These are phyloP conservation scores for Apodospora peruviana DNA, from an alignment of 495 filamentous ascomycete genomes.

Conservation along the genomic window DNA sequence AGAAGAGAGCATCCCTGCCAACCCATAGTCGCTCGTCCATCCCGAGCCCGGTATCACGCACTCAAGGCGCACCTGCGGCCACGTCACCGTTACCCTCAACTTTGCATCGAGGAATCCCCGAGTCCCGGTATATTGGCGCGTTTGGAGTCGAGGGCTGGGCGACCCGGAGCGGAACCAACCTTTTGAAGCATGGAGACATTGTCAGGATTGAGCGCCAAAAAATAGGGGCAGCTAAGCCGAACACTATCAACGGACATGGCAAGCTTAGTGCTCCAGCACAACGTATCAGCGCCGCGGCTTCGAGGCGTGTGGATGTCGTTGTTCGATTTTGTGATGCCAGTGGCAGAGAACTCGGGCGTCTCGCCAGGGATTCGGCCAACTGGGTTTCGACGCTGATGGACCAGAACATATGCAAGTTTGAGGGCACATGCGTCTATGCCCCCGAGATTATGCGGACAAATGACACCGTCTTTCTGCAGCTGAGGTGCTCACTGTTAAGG, in stretches of 20 bases:
- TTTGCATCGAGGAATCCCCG: conserved; percentile 39
- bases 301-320: conserved; percentile 68
- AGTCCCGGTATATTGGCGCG: conserved; percentile 75
- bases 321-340: conserved; percentile 83
- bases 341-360: conserved; percentile 79
- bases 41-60: conserved; percentile 6
- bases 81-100: neutral
- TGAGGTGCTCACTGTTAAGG: conserved; percentile 70
- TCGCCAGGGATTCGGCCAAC: conserved; percentile 85
- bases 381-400: conserved; percentile 94
- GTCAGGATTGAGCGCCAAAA: conserved; percentile 85
- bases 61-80: neutral
- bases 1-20: conserved; percentile 17
- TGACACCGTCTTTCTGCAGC: conserved; percentile 86
- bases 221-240: conserved; percentile 55
- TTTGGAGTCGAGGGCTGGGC: conserved; percentile 92
- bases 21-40: conserved; percentile 10
- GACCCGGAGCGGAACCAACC: conserved; percentile 70
- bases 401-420: conserved; percentile 82
- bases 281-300: conserved; percentile 38
- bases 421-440: conserved; percentile 83
- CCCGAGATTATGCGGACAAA: conserved; percentile 81
- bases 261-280: conserved; percentile 21
- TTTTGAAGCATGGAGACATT: conserved; percentile 70
- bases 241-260: conserved; percentile 46